Base-by-base conservation (phyloP, 192 early-diverging fungal species). In the Dissophora globulifera region DNA sequence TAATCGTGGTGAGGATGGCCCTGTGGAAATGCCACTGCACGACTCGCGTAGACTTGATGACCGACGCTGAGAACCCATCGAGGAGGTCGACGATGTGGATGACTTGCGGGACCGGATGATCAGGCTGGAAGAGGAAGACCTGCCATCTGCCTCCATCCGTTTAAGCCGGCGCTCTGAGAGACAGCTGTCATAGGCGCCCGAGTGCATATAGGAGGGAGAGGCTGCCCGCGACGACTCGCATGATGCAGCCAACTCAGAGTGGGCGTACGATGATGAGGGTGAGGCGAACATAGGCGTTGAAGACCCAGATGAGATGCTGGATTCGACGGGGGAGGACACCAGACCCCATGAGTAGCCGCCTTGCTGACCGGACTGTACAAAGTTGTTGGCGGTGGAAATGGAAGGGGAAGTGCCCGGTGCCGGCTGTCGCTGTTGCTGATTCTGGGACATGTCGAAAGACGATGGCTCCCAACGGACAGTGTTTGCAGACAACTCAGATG, bases 51-150 rank as follows among this genome's bases (percentile, higher is more conserved):
- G 57, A 22, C 40, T 52, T 1, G 57, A 59, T 0, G 50, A 17
- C 8, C 67, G 56, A 22, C 57, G 23, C 22, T 63, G 69, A 23
- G 69, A 74, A 13, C 29, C 55, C 41, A 64, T 35, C 4, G 69
- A 74, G 12, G 69, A 74, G 1, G 23, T 74, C 1, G 69, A 74
- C 5, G 69, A 74, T 3, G 72, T 76, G 12, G 72, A 76, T 19
- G 63, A 76, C 48, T 76, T 76, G 30, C 72, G 49, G 0, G 72
- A 67, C 11, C 64, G 63, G 23, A 62, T 64, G 45, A 60, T 76
- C 22, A 62, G 32, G 31, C 30, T 64, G 5, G 40, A 41, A 5
- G 45, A 53, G n/a, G n/a, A n/a, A n/a, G n/a, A n/a, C n/a, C n/a
- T n/a, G 3, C 27, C 35, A 31, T 74, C 62, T 0, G 33, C 38